Conservation (phyloP, 176 grass and related monocot species). For the Hyparrhenia diplandra region DNA sequence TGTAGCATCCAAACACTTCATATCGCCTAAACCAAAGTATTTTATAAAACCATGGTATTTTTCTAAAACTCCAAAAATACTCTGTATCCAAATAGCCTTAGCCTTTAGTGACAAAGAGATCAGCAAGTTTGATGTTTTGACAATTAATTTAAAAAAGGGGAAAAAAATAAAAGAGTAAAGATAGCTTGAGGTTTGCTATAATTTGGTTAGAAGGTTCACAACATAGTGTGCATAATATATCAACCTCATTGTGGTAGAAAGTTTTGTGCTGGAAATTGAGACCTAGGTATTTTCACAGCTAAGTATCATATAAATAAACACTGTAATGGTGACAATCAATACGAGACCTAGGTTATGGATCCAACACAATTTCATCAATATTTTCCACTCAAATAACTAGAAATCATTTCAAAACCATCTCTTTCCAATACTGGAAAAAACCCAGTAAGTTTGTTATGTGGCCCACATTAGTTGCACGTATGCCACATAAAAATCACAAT, state of each 20-base stretch:
- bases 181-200: background rate
- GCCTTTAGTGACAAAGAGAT: background rate
- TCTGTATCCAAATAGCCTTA: background rate
- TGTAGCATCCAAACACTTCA: background rate
- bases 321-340: background rate
- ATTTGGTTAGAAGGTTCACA: background rate
- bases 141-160: background rate
- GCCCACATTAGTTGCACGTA: background rate
- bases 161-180: background rate
- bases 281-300: background rate
- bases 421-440: background rate
- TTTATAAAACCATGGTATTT: background rate
- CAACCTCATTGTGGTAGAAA: background rate
- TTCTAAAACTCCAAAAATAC: background rate
- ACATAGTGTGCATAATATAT: background rate
- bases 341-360: background rate
- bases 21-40: background rate
- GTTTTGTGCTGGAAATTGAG: background rate
- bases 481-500: background rate
- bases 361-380: background rate
- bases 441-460: background rate
- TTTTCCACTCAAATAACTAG: background rate
- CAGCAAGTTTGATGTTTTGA: background rate
- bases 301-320: background rate
- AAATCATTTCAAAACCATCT: constrained; percentile 6